These are phyloP conservation scores for Euclidium syriacum DNA, from an alignment of 345 rosid species.

Conservation along the genomic window DNA sequence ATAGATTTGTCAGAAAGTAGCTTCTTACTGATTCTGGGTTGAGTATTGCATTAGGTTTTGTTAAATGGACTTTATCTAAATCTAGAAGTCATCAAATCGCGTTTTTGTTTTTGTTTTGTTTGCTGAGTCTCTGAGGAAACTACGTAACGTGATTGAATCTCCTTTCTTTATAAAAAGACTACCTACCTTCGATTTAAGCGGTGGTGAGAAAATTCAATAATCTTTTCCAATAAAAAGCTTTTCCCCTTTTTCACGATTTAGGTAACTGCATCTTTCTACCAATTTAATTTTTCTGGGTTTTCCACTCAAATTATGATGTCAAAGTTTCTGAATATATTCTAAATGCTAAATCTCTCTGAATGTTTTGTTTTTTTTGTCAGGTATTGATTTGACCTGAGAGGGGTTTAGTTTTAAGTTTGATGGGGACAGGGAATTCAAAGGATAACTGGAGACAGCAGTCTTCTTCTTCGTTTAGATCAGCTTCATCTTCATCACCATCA, in stretches of 20 bases:
- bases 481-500: conserved; percentile 20
- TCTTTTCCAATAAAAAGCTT: background rate
- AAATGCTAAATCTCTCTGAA: background rate
- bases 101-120: no score
- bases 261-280: background rate
- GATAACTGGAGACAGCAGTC: conserved; percentile 49
- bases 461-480: conserved; percentile 23
- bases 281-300: no score
- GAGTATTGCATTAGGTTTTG: conserved; percentile 11
- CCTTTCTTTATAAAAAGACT: conserved; percentile 2
- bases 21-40: conserved; percentile 1
- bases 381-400: background rate
- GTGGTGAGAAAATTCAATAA: background rate
- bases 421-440: conserved; percentile 69
- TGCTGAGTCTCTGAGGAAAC: conserved; percentile 4
- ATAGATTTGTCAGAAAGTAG: conserved; percentile 14
- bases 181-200: conserved; percentile 18
- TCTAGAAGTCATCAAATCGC: conserved; percentile 18
- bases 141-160: conserved; percentile 28
- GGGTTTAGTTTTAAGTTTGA: conserved; percentile 22
- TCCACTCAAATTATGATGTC: no score
- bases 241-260: background rate
- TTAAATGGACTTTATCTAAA: conserved; percentile 8
- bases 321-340: conserved; percentile 13
- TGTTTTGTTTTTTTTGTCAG: conserved; percentile 1